phyloP scores from a whole-genome alignment of 176 grass and related monocot species.

The Avena sativa region DNA sequence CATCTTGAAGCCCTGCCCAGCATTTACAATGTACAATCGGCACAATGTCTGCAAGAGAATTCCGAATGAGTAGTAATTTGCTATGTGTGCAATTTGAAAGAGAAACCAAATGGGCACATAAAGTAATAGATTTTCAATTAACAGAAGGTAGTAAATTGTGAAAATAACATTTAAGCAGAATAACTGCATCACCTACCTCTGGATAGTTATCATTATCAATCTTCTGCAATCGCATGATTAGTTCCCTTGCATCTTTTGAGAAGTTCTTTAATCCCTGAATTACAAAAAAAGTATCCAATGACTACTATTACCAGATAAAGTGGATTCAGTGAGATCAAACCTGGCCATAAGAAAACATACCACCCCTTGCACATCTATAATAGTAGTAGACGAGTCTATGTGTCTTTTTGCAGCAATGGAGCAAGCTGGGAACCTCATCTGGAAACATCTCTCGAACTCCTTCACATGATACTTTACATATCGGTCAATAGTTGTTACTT shows the following conservation, averaged over 20 bases:
- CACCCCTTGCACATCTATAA: conserved; percentile 94
- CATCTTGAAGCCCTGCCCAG: conserved; percentile 92
- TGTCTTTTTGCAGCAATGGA: conserved; percentile 79
- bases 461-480: conserved; percentile 95
- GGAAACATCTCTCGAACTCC: conserved; percentile 72
- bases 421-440: conserved; percentile 77
- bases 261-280: conserved; percentile 94
- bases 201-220: conserved; percentile 98
- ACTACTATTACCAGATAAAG: conserved; percentile 21
- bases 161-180: conserved; percentile 6
- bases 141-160: conserved; percentile 4
- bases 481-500: conserved; percentile 91
- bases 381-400: conserved; percentile 79
- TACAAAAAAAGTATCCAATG: conserved; percentile 43
- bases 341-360: conserved; percentile 49
- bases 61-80: conserved; percentile 13
- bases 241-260: conserved; percentile 91
- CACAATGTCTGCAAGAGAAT: conserved; percentile 67
- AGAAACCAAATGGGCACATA: not conserved
- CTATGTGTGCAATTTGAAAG: conserved; percentile 38
- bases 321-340: conserved; percentile 16
- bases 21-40: conserved; percentile 88
- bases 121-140: conserved; percentile 21
- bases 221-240: conserved; percentile 86
- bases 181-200: conserved; percentile 61